Evolutionary conservation across 2,329 filamentous ascomycete genomes (phyloP).

Genomic region (Aspergillus uvarum): DNA sequence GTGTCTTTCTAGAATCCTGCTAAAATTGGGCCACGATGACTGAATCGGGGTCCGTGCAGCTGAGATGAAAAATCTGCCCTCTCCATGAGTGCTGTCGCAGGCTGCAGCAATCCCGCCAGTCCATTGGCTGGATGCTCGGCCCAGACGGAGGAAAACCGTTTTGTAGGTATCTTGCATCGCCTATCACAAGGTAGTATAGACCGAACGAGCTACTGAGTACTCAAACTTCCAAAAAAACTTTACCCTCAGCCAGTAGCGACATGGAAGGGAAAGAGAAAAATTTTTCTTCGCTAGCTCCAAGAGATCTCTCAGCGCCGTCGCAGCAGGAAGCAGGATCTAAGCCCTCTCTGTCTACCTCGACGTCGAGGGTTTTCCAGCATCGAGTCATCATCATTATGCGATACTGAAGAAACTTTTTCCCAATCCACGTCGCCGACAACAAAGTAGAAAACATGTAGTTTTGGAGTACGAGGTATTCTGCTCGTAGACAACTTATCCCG

Average conservation of each 20-base stretch:
- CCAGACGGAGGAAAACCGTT: neutral
- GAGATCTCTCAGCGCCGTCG: neutral
- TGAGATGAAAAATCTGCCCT: neutral
- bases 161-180: neutral
- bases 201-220: neutral
- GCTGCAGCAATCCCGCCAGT: neutral
- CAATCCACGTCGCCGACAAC: neutral
- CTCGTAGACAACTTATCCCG: neutral
- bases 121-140: neutral
- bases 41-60: slow-evolving; percentile 8
- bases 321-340: neutral
- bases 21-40: slow-evolving; percentile 16
- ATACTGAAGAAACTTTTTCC: neutral
- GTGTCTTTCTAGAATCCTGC: slow-evolving; percentile 22
- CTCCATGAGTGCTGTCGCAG: neutral
- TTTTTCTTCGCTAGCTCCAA: neutral
- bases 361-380: neutral
- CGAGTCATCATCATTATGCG: neutral
- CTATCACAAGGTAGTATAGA: neutral
- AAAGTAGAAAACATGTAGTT: too few relatives aligned
- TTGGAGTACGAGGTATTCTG: neutral
- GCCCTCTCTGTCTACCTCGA: neutral
- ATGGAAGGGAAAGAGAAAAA: neutral
- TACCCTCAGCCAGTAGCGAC: neutral
- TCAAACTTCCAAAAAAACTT: neutral